Conservation (phyloP, 352 stramenopile genomes). For the Phytophthora crassamura region DNA sequence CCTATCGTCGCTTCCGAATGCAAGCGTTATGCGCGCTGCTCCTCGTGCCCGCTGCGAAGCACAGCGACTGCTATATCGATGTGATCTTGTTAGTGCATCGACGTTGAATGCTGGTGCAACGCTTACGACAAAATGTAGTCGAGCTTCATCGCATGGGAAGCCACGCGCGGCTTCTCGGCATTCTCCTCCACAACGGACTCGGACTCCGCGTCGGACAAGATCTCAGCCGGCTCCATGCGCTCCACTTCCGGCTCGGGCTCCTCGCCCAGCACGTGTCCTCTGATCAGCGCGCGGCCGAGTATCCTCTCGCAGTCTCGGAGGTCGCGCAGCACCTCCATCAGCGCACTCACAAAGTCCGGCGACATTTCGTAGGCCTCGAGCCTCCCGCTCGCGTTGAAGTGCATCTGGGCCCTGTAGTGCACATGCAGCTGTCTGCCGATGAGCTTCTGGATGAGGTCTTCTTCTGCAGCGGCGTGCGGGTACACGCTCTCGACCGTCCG, state of each 20-base stretch:
- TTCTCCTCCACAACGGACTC: too few species aligned
- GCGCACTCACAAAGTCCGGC: conserved; percentile 41
- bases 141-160: conserved; percentile 28
- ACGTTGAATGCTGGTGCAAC: too few species aligned
- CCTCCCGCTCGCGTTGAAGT: conserved; percentile 42
- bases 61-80: too few species aligned
- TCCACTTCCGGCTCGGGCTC: conserved; percentile 16
- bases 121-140: conserved; percentile 37
- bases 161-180: neutral
- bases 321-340: conserved; percentile 47
- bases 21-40: too few species aligned
- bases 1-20: too few species aligned
- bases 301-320: conserved; percentile 48
- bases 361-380: conserved; percentile 43
- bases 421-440: conserved; percentile 53
- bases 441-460: conserved; percentile 52
- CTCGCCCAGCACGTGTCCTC: conserved; percentile 33
- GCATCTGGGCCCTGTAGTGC: conserved; percentile 49
- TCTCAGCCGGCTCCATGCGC: neutral
- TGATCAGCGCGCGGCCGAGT: conserved; percentile 43
- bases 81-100: too few species aligned
- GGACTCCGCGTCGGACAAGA: too few species aligned
- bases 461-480: conserved; percentile 40
- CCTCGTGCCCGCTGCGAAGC: too few species aligned
- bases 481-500: conserved; percentile 58